Evolutionary conservation across 202 grass and related monocot genomes (phyloP).

Genomic region (Sporobolus alterniflorus): DNA sequence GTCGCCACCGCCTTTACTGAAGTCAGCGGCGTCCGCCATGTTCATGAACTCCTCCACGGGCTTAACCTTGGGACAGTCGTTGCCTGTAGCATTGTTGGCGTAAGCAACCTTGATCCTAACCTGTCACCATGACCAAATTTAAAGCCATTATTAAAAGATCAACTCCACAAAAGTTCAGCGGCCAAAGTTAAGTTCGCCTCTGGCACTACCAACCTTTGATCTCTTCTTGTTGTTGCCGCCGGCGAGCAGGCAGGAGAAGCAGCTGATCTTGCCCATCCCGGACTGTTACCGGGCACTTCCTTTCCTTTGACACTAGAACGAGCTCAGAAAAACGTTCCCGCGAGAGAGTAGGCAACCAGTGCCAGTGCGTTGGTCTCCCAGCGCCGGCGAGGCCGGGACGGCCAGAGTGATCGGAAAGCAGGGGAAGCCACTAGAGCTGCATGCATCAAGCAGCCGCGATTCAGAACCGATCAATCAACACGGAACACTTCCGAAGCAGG

Average conservation of each 20-base stretch:
- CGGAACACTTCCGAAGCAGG: background rate
- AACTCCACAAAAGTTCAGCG: background rate
- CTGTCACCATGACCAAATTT: conserved; percentile 33
- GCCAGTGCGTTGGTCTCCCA: conserved; percentile 58
- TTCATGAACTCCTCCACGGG: conserved; percentile 75
- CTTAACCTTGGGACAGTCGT: conserved; percentile 62
- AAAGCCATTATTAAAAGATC: background rate
- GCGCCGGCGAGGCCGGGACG: conserved; percentile 44
- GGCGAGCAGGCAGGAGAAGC: conserved; percentile 66
- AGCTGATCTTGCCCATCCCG: conserved; percentile 63
- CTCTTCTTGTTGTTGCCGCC: conserved; percentile 64
- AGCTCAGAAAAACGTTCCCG: background rate
- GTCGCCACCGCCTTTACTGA: background rate
- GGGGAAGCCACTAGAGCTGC: conserved; percentile 12
- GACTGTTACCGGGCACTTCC: background rate
- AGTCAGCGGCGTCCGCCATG: background rate
- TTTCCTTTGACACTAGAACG: background rate
- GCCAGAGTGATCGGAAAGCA: conserved; percentile 56
- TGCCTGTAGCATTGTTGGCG: conserved; percentile 40
- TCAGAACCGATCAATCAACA: too few species aligned
- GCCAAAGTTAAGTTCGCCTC: background rate
- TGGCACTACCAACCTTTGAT: conserved; percentile 47
- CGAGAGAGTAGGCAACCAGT: background rate
- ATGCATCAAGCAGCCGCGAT: background rate
- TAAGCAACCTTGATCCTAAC: conserved; percentile 33